Conservation (phyloP, 257 asterid genomes). For the Penstemon davidsonii region DNA sequence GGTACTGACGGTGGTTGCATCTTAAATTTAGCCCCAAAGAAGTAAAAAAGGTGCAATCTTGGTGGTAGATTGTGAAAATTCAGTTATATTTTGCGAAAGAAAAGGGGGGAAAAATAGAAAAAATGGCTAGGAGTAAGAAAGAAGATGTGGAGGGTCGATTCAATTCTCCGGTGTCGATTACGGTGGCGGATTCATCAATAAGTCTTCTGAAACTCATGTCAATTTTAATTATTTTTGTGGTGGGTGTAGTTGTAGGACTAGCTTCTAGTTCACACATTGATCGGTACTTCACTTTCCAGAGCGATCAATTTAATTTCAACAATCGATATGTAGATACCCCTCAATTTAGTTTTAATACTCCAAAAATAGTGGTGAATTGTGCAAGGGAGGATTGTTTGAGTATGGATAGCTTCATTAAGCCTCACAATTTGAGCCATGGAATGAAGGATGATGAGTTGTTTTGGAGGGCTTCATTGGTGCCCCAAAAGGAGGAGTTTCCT, state of each 20-base stretch:
- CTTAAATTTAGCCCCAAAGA: not conserved
- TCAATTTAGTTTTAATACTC: conserved; percentile 31
- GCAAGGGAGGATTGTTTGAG: conserved; percentile 55
- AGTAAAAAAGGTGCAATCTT: conserved; percentile 7
- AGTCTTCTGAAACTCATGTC: conserved; percentile 57
- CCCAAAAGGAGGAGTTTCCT: conserved; percentile 73
- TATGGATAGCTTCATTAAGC: conserved; percentile 55
- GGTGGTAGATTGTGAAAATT: conserved; percentile 22
- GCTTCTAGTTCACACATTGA: conserved; percentile 79
- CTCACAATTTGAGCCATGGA: conserved; percentile 51
- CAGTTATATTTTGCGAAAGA: not conserved
- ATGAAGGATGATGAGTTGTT: conserved; percentile 83
- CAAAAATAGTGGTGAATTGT: conserved; percentile 31
- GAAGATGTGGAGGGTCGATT: conserved; percentile 51
- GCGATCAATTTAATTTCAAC: conserved; percentile 42
- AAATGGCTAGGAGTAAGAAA: conserved; percentile 56
- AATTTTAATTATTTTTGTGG: conserved; percentile 64
- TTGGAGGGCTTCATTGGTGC: conserved; percentile 96
- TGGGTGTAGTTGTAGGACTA: conserved; percentile 85
- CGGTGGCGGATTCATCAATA: conserved; percentile 58
- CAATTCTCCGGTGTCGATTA: conserved; percentile 24
- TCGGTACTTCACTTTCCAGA: conserved; percentile 52
- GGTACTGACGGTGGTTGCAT: conserved; percentile 26
- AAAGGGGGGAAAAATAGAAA: conserved; percentile 1
- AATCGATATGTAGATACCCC: conserved; percentile 35